Percentiles rank a stretch among this genome's conserved stretches.
These are phyloP conservation scores for Penicillium roqueforti DNA, from an alignment of 495 filamentous ascomycete species.

Conservation along the genomic window DNA sequence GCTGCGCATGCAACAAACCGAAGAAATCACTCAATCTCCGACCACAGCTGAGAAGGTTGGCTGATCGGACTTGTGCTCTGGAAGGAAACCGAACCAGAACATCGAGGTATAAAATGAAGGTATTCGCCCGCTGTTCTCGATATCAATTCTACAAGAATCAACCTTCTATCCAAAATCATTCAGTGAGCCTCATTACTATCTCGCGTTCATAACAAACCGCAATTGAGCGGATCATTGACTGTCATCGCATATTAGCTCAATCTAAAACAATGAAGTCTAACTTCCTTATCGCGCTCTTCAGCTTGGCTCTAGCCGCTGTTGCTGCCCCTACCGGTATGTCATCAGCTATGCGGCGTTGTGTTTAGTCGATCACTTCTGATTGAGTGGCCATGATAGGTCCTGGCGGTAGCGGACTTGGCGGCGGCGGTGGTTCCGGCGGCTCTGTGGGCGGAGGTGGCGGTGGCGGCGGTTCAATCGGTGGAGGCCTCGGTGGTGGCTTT, in stretches of 20 bases:
- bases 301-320: not conserved
- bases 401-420: not conserved
- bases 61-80: not conserved
- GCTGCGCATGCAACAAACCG: not conserved
- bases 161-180: not conserved
- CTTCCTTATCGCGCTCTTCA: not conserved
- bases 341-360: too few species aligned
- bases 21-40: not conserved
- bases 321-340: not conserved
- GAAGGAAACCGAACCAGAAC: not conserved
- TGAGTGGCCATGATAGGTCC: not conserved
- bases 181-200: not conserved
- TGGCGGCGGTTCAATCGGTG: slow-evolving; percentile 1
- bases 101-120: not conserved
- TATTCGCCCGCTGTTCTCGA: not conserved
- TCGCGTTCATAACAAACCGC: not conserved
- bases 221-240: not conserved
- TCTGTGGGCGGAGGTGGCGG: slow-evolving; percentile 1
- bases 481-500: slow-evolving; percentile 1
- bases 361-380: not conserved
- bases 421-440: not conserved
- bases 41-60: not conserved
- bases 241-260: not conserved
- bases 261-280: slow-evolving; percentile 1
- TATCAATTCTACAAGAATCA: not conserved